Evolutionary conservation across 2,329 filamentous ascomycete species (phyloP), one percentile per base, ranked within the genome.

Genomic region (Gremmenia infestans): DNA sequence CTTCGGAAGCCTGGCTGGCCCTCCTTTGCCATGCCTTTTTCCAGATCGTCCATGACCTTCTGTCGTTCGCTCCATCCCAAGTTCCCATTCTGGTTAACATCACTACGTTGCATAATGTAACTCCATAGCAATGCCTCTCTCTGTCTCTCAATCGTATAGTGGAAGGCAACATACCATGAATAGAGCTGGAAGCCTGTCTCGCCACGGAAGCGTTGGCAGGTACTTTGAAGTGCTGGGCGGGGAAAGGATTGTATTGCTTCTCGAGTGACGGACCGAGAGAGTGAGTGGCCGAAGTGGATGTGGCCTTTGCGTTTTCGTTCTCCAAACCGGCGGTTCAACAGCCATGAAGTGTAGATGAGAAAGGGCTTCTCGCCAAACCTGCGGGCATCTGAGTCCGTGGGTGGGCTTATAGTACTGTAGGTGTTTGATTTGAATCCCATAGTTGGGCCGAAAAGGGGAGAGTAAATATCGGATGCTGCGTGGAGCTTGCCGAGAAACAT

Each of bases 291-390:
- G 50, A 76, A 75, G 56, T 75, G 74, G 1, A 72, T 70, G 53
- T 76, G 74, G 5, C 73, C 73, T 54, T 72, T 72, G 35, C 73
- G 71, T 54, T 74, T 71, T n/a, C 74, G 72, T 15, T 71, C 65
- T n/a, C 74, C 74, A 56, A 76, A 76, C 2, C 73, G 66, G n/a
- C 72, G 69, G 57, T 76, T 76, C 8, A 76, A 63, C 15, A 76
- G 67, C 67, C 73, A 76, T 0, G 73, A 75, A 0, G 73, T 75
- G 63, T 76, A 76, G 52, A 74, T 73, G 7, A 74, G 66, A 55
- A 72, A 75, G 1, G 74, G 74, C 61, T 75, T 75, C 59, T 76
- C 73, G 42, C 74, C 74, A 55, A 76, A 76, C 2, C 57, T 50
- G n/a, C 54, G 57, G 15, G 59, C 61, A 43, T 61, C 61, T 8